Base-by-base conservation (phyloP, 805 yeast genomes). In the Candida hungchunana region DNA sequence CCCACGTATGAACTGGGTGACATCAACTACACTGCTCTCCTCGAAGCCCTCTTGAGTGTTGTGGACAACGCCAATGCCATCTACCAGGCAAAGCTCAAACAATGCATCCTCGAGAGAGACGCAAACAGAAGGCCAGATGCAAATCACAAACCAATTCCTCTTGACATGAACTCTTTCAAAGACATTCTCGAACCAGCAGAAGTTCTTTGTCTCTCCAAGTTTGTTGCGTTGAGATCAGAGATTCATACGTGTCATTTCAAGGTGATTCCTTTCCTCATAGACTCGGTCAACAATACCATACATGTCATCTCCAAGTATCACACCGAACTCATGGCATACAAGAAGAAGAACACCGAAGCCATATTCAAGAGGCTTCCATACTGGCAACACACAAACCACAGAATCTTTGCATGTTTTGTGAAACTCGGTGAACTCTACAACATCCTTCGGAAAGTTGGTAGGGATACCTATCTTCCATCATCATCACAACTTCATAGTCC, bases 301-400 rank as follows among this genome's bases (percentile, higher is more conserved):
- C 37, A 46, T 22, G 31, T 38, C 16, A 24, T 53, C 3, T 32
- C 33, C 16, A 30, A 18, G 12, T 60, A 53, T 39, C 51, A 48
- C 34, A 48, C 48, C 15, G 53, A 50, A 35, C 36, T 64, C 11
- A 36, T 44, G 23, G 47, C 42, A 16, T 62, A 51, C 37, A 47
- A 53, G n/a, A 34, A 32, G 13, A 47, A 40, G 21, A 41, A 52
- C 0, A 26, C 36, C 7, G 53, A 53, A 15, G 40, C 40, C 1
- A 28, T 37, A 14, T 29, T 64, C 8, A 56, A 56, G 24, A 55
- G 59, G 15, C 31, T 66, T 2, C 66, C 69, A 4, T 46, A 52
- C 32, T 59, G 65, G 60, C 49, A 58, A n/a, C 63, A 57, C 39
- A 53, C 73, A 0, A 47, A 73, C 26, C 82, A 77, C 45, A 59